phyloP scores from a whole-genome alignment of 1,284 basidiomycete species.

The Leucoagaricus sp. region DNA sequence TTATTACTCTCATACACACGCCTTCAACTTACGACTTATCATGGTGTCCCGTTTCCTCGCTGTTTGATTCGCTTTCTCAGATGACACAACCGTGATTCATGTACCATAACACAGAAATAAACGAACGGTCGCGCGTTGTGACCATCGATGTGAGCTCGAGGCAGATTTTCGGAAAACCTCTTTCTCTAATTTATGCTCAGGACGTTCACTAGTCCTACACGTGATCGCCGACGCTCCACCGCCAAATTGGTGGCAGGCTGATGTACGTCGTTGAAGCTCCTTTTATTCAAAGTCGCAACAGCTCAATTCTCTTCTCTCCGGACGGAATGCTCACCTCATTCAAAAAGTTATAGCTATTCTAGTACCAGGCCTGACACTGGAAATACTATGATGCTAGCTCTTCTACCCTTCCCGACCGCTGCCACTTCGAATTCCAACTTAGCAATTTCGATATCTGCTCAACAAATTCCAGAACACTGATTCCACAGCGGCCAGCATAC shows the following conservation, averaged over 20 bases:
- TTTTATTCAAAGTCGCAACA: not conserved
- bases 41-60: constrained; percentile 13
- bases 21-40: constrained; percentile 5
- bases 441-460: constrained; percentile 58
- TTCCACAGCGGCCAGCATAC: constrained; percentile 45
- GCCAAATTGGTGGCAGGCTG: constrained; percentile 81
- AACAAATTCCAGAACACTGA: constrained; percentile 24
- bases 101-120: constrained; percentile 76
- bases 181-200: constrained; percentile 43
- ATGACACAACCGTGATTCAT: constrained; percentile 73
- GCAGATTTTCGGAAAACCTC: not conserved
- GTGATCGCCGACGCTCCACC: constrained; percentile 80
- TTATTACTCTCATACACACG: constrained; percentile 7
- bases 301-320: too few relatives aligned
- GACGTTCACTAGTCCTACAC: constrained; percentile 83
- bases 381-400: constrained; percentile 64
- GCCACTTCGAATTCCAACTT: constrained; percentile 68
- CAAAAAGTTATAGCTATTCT: constrained; percentile 78
- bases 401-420: constrained; percentile 65
- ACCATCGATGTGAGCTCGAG: constrained; percentile 68
- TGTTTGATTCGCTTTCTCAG: constrained; percentile 32
- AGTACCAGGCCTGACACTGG: constrained; percentile 79
- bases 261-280: constrained; percentile 47
- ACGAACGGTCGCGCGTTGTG: constrained; percentile 71
- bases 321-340: constrained; percentile 70